Conservation (phyloP, 306 rosid species). For the Datisca glomerata region DNA sequence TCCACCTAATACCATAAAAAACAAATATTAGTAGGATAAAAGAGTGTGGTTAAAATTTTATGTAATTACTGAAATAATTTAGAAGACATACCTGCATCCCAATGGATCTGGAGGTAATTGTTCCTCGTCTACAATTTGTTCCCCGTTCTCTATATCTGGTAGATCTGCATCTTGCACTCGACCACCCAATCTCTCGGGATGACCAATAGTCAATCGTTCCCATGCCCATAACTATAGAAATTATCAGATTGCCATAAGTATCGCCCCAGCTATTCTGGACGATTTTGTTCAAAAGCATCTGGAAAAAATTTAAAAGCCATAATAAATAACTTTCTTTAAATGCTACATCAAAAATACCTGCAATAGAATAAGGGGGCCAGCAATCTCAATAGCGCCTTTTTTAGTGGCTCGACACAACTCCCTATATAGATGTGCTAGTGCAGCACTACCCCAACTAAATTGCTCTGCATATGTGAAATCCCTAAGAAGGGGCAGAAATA, state of each 20-base stretch:
- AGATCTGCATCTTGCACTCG: constrained; percentile 2
- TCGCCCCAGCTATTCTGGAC: no score
- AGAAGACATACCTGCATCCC: no score
- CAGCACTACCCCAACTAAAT: constrained; percentile 19
- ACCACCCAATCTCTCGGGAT: constrained; percentile 8
- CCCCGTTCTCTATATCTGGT: constrained; percentile 2
- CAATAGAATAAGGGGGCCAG: constrained; percentile 15
- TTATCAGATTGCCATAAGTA: no score
- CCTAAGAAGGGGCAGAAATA: constrained; percentile 15
- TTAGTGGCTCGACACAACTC: constrained; percentile 12
- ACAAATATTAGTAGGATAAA: background rate
- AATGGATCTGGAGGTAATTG: constrained; percentile 13
- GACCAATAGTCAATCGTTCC: constrained; percentile 12
- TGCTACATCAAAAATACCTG: no score
- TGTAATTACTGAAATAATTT: no score
- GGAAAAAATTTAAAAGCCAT: no score
- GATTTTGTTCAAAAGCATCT: no score
- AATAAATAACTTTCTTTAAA: no score
- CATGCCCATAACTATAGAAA: constrained; percentile 17
- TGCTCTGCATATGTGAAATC: constrained; percentile 6
- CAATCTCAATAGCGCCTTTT: constrained; percentile 11
- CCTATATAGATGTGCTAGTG: constrained; percentile 16
- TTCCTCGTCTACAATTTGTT: background rate
- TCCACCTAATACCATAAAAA: constrained; percentile 10
- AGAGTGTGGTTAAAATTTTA: no score